Evolutionary conservation across 139 green algal species (phyloP), one percentile per base, ranked within the genome.

Genomic region (Chlorella sorokiniana): DNA sequence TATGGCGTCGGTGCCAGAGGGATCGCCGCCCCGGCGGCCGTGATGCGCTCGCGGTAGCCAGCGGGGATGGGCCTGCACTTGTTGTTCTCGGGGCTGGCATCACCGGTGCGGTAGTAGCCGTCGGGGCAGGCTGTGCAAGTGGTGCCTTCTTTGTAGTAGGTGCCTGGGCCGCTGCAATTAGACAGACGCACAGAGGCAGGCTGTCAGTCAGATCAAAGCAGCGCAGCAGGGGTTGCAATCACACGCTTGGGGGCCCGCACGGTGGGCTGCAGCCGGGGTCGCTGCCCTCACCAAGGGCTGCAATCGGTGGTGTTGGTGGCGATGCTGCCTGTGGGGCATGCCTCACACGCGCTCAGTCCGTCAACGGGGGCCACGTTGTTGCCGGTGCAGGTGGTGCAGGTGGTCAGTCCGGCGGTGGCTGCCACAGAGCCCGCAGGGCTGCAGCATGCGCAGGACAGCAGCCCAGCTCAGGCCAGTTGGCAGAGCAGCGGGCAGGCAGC

Each of bases 31-130:
- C 25, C 14, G 6, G 18, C n/a, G 44, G 10, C 23, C 16, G 51
- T 64, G 23, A 45, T 18, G 14, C 22, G 33, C 56, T 65, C 56
- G 23, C 56, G 56, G 51, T 78, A 78, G 71, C 73, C 73, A 10
- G 73, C 45, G 18, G 37, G 65, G 71, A 78, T 67, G 48, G 31
- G 31, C n/a, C n/a, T 33, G 71, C 71, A 78, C 48, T 42, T 38
- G 73, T 79, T 79, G 73, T 79, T 79, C 54, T 68, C 54, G 14
- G 73, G 73, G 8, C 52, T 68, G 40, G 73, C 73, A 38, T 79
- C 73, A 33, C 73, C 73, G 29, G 73, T 38, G 73, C 73, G 73
- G 54, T 51, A 78, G 33, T 37, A 44, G 33, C 48, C 71, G 23
- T 33, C 25, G 48, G 33, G 18, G 48, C 71, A 78, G 25, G 3